These are phyloP conservation scores for Aureobasidium sp. DNA, from an alignment of 2,329 filamentous ascomycete species.

Conservation along the genomic window DNA sequence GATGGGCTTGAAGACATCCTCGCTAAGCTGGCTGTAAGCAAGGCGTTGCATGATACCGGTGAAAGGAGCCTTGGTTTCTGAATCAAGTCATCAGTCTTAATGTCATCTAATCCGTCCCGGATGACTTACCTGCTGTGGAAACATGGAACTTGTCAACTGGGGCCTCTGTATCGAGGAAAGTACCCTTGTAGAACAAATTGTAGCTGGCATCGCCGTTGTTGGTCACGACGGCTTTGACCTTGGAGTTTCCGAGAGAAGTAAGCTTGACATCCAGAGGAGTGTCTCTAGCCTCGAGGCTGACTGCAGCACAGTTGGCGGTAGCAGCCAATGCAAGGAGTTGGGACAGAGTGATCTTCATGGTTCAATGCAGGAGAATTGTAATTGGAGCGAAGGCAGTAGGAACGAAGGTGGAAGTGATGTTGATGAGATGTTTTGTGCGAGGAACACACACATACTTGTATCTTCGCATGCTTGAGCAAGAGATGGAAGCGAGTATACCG, in stretches of 20 bases:
- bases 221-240: constrained; percentile 19
- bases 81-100: neutral
- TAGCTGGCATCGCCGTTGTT: constrained; percentile 18
- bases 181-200: constrained; percentile 21
- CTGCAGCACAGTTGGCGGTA: constrained; percentile 14
- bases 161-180: constrained; percentile 19
- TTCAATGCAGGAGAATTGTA: neutral
- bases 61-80: constrained; percentile 28
- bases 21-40: constrained; percentile 34
- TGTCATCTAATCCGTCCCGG: neutral
- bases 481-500: neutral
- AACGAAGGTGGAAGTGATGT: neutral
- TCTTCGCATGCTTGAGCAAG: neutral
- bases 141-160: constrained; percentile 20
- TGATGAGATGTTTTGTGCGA: neutral
- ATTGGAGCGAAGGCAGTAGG: neutral
- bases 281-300: constrained; percentile 18
- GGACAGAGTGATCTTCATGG: constrained; percentile 7
- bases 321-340: constrained; percentile 12
- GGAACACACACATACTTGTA: neutral
- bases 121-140: constrained; percentile 14
- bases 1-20: constrained; percentile 44
- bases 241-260: constrained; percentile 17
- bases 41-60: constrained; percentile 46
- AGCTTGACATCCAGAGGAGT: constrained; percentile 18